These are phyloP conservation scores for Pugionium cornutum DNA, from an alignment of 345 rosid species.

Conservation along the genomic window DNA sequence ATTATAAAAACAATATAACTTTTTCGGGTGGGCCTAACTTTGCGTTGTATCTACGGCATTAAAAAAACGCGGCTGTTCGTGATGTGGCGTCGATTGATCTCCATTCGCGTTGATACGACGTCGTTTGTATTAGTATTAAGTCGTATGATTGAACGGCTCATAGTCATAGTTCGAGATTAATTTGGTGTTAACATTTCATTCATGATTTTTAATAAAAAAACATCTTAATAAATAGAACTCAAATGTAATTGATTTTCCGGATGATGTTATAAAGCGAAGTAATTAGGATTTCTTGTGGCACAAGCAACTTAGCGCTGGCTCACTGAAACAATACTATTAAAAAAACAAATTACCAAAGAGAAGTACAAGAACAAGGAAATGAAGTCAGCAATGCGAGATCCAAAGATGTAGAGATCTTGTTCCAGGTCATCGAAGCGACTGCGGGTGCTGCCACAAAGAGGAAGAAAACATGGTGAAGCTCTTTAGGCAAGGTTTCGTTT, in stretches of 20 bases:
- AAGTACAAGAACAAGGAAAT: background rate
- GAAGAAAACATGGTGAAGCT: slow-evolving; percentile 1
- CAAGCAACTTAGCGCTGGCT: background rate
- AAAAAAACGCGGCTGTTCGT: slow-evolving; percentile 27
- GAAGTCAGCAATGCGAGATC: background rate
- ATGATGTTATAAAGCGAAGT: too few species aligned
- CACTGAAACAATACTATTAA: background rate
- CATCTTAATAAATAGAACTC: too few species aligned
- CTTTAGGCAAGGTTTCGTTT: background rate
- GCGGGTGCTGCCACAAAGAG: background rate
- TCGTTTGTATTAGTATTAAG: slow-evolving; percentile 8
- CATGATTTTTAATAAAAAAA: too few species aligned
- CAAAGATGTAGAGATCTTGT: background rate
- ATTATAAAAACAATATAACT: too few species aligned
- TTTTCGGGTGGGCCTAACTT: slow-evolving; percentile 36
- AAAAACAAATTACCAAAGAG: background rate
- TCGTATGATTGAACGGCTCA: slow-evolving; percentile 16
- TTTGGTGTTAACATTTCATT: slow-evolving; percentile 9
- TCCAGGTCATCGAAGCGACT: background rate
- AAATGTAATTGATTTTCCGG: too few species aligned
- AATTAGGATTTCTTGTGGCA: background rate
- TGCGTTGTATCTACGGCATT: slow-evolving; percentile 38
- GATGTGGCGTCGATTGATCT: slow-evolving; percentile 31
- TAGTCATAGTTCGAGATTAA: too few species aligned
- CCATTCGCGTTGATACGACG: background rate